Conservation (phyloP, 441 rosid genomes). For the Gossypium schwendimanii region DNA sequence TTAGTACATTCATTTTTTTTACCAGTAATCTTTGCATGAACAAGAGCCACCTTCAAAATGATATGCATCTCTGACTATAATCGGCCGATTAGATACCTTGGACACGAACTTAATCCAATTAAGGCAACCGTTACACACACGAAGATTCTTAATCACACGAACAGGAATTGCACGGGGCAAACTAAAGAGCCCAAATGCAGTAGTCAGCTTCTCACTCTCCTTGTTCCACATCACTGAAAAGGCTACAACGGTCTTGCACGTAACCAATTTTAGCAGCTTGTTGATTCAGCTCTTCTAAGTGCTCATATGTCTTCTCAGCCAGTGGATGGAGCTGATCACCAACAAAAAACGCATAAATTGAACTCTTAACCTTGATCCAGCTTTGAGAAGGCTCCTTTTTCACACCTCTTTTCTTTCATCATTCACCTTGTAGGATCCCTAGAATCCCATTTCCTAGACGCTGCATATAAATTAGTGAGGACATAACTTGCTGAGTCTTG, state of each 20-base stretch:
- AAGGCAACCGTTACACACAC: constrained; percentile 56
- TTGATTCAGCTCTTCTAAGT: constrained; percentile 39
- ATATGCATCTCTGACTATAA: constrained; percentile 54
- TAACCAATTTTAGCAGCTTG: constrained; percentile 63
- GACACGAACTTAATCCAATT: constrained; percentile 59
- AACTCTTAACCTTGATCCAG: constrained; percentile 56
- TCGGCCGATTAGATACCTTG: constrained; percentile 38
- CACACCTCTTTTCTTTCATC: constrained; percentile 58
- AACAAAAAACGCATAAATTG: constrained; percentile 50
- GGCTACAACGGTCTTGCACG: constrained; percentile 47
- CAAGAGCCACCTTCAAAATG: constrained; percentile 54
- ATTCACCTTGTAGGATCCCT: constrained; percentile 42
- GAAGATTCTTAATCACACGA: constrained; percentile 57
- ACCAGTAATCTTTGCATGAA: constrained; percentile 64
- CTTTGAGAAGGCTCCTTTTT: constrained; percentile 78
- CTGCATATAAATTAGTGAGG: constrained; percentile 53
- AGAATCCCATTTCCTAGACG: constrained; percentile 46
- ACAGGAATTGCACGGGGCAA: constrained; percentile 42
- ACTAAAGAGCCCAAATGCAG: constrained; percentile 57
- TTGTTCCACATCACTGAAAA: constrained; percentile 43
- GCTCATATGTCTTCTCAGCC: constrained; percentile 40
- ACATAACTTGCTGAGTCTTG: constrained; percentile 61
- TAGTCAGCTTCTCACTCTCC: constrained; percentile 56
- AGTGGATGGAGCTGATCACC: constrained; percentile 50
- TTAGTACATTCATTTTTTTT: not conserved